A percentile compares a stretch with the other conserved stretches of the same genome.
phyloP scores from a whole-genome alignment of 73 alveolate species.

The Tetrahymena thermophila region DNA sequence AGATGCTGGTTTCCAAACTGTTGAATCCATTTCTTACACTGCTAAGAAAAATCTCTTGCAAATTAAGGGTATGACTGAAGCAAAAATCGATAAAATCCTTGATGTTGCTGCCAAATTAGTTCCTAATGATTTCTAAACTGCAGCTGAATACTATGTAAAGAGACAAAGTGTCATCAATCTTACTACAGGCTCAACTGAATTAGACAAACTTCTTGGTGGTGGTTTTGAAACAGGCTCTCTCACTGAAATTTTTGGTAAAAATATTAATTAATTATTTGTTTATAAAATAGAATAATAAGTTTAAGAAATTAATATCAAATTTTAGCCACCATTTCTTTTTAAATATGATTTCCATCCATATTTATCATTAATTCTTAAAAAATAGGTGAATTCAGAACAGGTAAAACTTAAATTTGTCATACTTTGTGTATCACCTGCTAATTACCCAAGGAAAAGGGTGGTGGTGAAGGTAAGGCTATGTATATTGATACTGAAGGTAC shows the following conservation, averaged over 20 bases:
- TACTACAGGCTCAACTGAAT: slow-evolving; percentile 78
- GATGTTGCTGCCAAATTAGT: slow-evolving; percentile 66
- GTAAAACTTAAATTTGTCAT: slow-evolving; percentile 93
- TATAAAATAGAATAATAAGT: background rate
- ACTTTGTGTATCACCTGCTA: slow-evolving; percentile 90
- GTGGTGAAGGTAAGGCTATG: slow-evolving; percentile 94
- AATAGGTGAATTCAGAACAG: slow-evolving; percentile 93
- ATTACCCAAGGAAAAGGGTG: slow-evolving; percentile 76
- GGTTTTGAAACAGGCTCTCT: slow-evolving; percentile 92
- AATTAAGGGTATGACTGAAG: slow-evolving; percentile 94
- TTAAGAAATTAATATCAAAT: too few relatives aligned
- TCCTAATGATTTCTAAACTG: slow-evolving; percentile 76
- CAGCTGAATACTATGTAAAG: slow-evolving; percentile 63
- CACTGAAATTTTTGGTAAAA: slow-evolving; percentile 86
- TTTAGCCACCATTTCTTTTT: background rate
- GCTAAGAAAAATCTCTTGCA: slow-evolving; percentile 78
- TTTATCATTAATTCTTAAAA: background rate
- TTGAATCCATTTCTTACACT: slow-evolving; percentile 72
- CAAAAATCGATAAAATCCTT: slow-evolving; percentile 81
- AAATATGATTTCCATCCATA: background rate
- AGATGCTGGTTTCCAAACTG: slow-evolving; percentile 90
- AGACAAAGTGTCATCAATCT: slow-evolving; percentile 71
- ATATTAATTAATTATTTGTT: background rate
- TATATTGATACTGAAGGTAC: slow-evolving; percentile 97
- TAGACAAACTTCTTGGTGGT: slow-evolving; percentile 88